phyloP scores from a whole-genome alignment of 2,329 filamentous ascomycete species.

The Trichophyton benhamiae region DNA sequence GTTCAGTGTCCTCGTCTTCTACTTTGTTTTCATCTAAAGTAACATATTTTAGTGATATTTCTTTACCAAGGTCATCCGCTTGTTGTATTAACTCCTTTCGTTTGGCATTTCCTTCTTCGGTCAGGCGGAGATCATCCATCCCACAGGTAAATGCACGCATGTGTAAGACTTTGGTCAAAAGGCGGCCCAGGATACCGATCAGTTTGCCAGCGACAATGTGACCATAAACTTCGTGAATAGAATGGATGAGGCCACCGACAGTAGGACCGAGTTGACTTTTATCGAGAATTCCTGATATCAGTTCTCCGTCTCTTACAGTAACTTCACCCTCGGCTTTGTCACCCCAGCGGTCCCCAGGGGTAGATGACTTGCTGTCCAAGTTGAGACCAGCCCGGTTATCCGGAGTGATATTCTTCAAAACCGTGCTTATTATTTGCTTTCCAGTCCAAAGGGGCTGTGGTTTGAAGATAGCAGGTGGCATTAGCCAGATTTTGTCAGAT shows the following conservation, averaged over 20 bases:
- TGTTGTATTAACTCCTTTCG: constrained; percentile 57
- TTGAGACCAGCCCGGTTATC: constrained; percentile 62
- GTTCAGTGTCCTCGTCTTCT: constrained; percentile 53
- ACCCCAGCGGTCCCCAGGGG: constrained; percentile 70
- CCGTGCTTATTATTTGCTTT: constrained; percentile 87
- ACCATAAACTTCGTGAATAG: constrained; percentile 87
- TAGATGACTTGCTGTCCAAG: constrained; percentile 66
- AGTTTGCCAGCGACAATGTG: constrained; percentile 74
- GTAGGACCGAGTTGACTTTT: constrained; percentile 89
- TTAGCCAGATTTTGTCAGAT: constrained; percentile 65
- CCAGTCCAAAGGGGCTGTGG: constrained; percentile 80
- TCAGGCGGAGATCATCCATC: constrained; percentile 88
- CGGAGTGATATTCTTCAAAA: constrained; percentile 84
- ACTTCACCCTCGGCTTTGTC: constrained; percentile 56
- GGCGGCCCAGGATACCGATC: constrained; percentile 74
- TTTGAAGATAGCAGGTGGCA: constrained; percentile 71
- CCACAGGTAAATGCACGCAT: constrained; percentile 95
- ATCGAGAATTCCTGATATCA: constrained; percentile 83
- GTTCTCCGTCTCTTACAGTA: constrained; percentile 72
- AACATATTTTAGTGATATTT: constrained; percentile 79
- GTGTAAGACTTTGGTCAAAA: constrained; percentile 79
- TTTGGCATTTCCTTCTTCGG: constrained; percentile 59
- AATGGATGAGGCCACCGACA: constrained; percentile 76
- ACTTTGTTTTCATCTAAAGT: constrained; percentile 57
- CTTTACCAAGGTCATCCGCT: constrained; percentile 57